phyloP scores from a whole-genome alignment of 805 yeast species.

The Candida piceae region DNA sequence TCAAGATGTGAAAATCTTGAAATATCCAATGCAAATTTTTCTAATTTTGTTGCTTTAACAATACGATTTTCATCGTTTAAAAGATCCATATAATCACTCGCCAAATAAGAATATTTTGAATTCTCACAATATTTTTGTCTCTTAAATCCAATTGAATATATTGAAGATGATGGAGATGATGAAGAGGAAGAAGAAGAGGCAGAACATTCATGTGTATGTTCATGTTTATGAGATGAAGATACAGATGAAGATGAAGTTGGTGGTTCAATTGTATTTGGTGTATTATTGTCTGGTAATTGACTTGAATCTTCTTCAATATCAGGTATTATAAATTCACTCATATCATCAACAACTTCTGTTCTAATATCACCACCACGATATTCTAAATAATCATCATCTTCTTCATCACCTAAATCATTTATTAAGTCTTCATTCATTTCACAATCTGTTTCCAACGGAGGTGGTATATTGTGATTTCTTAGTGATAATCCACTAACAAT shows the following conservation, averaged over 20 bases:
- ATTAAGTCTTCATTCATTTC: conserved; percentile 22
- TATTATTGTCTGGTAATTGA: neutral
- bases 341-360: conserved; percentile 39
- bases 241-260: too few relatives aligned
- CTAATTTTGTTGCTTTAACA: conserved; percentile 23
- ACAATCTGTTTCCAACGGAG: conserved; percentile 28
- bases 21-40: conserved; percentile 24
- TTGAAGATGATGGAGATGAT: too few relatives aligned
- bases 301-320: neutral
- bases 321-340: conserved; percentile 16
- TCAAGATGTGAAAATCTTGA: conserved; percentile 26
- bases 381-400: conserved; percentile 5
- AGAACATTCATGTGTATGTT: too few relatives aligned
- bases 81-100: conserved; percentile 19
- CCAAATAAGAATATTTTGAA: conserved; percentile 13
- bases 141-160: too few relatives aligned
- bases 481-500: conserved; percentile 66
- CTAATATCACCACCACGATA: conserved; percentile 8
- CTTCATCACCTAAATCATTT: conserved; percentile 22
- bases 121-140: too few relatives aligned
- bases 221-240: too few relatives aligned
- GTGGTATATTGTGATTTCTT: conserved; percentile 32
- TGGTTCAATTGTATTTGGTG: neutral
- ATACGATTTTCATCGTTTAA: conserved; percentile 19
- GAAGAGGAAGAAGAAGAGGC: too few relatives aligned